Evolutionary conservation across 495 filamentous ascomycete genomes (phyloP).

Genomic region (Melanomma pulvis-pyrius): DNA sequence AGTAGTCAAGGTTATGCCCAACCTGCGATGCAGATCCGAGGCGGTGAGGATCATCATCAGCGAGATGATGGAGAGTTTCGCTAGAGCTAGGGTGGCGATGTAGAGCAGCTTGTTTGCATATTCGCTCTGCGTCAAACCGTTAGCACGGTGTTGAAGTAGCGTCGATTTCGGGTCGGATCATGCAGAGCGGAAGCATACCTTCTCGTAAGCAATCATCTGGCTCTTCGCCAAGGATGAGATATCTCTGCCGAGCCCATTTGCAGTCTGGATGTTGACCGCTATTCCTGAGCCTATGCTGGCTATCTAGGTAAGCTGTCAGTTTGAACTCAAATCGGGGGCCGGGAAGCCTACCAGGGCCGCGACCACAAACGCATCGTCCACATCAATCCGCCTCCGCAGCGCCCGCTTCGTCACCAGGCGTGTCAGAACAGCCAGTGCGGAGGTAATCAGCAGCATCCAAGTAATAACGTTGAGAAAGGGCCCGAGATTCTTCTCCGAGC

Average conservation of each 20-base stretch:
- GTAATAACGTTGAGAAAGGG: conserved; percentile 32
- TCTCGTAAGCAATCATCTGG: conserved; percentile 29
- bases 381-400: conserved; percentile 21
- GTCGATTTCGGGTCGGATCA: conserved; percentile 5
- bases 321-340: neutral
- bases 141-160: neutral
- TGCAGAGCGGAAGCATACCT: conserved; percentile 23
- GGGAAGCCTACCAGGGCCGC: conserved; percentile 26
- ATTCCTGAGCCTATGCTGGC: conserved; percentile 30
- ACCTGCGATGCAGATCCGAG: conserved; percentile 19
- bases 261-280: conserved; percentile 24
- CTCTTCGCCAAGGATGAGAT: conserved; percentile 3
- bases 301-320: conserved; percentile 20
- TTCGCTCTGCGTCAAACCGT: conserved; percentile 23
- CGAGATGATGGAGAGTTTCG: conserved; percentile 33
- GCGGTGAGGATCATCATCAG: conserved; percentile 28
- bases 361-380: conserved; percentile 30
- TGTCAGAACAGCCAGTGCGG: conserved; percentile 25
- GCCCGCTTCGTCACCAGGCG: conserved; percentile 28
- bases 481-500: conserved; percentile 13
- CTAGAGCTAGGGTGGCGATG: conserved; percentile 32
- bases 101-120: conserved; percentile 36
- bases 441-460: conserved; percentile 30
- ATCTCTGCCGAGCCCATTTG: conserved; percentile 27
- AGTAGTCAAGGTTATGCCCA: conserved; percentile 14